These are phyloP conservation scores for Peziza echinospora DNA, from an alignment of 495 filamentous ascomycete species.

Conservation along the genomic window DNA sequence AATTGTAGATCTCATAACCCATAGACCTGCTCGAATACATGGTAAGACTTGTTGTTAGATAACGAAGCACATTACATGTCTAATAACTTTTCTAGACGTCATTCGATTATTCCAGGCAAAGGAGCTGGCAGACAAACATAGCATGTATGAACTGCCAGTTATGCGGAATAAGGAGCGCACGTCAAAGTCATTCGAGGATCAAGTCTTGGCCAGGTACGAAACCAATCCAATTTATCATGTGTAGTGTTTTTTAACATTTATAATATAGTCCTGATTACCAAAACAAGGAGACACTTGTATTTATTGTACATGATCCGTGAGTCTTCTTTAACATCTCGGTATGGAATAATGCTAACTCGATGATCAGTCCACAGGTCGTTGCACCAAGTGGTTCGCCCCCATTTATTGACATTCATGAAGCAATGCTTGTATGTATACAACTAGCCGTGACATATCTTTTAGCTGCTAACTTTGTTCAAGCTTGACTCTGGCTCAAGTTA, in stretches of 20 bases:
- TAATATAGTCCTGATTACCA: conserved; percentile 9
- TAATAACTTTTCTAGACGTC: conserved; percentile 29
- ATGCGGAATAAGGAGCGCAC: conserved; percentile 35
- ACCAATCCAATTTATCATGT: background rate
- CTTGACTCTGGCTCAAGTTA: conserved; percentile 58
- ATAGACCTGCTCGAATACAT: background rate
- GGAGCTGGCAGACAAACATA: conserved; percentile 42
- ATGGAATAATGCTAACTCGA: background rate
- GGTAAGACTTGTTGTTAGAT: background rate
- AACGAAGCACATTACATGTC: background rate
- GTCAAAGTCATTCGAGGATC: conserved; percentile 62
- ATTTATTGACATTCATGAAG: background rate
- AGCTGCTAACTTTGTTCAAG: conserved; percentile 34
- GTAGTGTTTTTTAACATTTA: conserved; percentile 2
- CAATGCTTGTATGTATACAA: too few relatives aligned
- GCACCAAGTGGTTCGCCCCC: background rate
- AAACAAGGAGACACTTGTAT: conserved; percentile 15
- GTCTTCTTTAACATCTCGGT: background rate
- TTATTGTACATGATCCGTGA: conserved; percentile 26
- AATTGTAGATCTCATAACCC: background rate
- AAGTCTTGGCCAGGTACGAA: conserved; percentile 54
- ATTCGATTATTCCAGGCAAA: conserved; percentile 52
- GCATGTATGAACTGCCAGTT: conserved; percentile 55
- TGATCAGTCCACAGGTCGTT: background rate
- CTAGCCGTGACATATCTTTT: too few relatives aligned